phyloP scores from a whole-genome alignment of 176 grass and related monocot species.

The Carex cristatella region DNA sequence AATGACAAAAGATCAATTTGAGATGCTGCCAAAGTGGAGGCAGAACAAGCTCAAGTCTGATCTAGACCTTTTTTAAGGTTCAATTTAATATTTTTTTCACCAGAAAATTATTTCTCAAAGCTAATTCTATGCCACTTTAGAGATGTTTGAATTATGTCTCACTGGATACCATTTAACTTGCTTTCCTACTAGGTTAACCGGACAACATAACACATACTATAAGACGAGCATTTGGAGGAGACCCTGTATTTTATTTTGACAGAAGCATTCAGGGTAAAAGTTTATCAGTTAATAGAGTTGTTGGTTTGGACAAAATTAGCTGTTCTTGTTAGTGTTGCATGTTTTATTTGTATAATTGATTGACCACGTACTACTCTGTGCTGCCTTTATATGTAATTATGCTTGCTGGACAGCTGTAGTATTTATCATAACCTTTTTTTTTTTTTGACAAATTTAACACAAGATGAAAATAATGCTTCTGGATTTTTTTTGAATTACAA shows the following conservation, averaged over 20 bases:
- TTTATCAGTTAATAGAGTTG: not conserved
- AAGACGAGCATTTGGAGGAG: not conserved
- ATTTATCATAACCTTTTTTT: not conserved
- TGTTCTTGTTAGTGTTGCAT: not conserved
- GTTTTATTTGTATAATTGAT: not conserved
- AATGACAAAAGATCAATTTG: slow-evolving; percentile 61
- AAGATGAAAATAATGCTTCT: not conserved
- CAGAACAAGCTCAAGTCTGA: slow-evolving; percentile 71
- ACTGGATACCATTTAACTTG: not conserved
- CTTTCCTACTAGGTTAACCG: not conserved
- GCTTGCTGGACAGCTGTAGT: not conserved
- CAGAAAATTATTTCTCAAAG: not conserved
- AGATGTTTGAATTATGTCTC: not conserved
- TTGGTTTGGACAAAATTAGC: not conserved
- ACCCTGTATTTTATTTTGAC: not conserved
- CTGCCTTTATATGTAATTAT: not conserved
- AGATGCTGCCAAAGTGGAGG: slow-evolving; percentile 83
- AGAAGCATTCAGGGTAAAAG: not conserved
- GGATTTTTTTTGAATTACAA: not conserved
- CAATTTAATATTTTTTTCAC: not conserved
- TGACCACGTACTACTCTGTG: not conserved
- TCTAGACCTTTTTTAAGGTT: slow-evolving; percentile 57
- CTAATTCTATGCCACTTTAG: not conserved
- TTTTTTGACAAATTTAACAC: not conserved
- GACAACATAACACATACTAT: not conserved